Percentiles rank a stretch among this genome's conserved stretches.
Conservation (phyloP, 2,329 filamentous ascomycete species). For the Cercospora sp. region DNA sequence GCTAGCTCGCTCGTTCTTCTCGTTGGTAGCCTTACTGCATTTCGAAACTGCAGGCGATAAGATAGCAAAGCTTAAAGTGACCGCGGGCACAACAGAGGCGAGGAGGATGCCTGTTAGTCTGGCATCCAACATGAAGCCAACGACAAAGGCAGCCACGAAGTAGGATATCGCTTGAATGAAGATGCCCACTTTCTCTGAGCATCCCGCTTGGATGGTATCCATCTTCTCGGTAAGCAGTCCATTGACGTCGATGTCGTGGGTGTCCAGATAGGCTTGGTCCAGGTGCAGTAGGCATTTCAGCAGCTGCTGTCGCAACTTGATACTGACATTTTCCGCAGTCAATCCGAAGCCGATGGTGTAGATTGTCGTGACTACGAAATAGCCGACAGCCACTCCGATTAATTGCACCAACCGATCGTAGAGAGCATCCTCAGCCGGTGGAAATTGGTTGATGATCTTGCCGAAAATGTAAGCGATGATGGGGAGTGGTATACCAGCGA, state of each 20-base stretch:
- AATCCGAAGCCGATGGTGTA: conserved; percentile 55
- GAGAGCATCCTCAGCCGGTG: conserved; percentile 49
- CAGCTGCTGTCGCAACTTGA: conserved; percentile 50
- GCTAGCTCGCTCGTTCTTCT: conserved; percentile 46
- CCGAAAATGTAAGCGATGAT: conserved; percentile 50
- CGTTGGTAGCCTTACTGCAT: conserved; percentile 42
- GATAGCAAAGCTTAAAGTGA: conserved; percentile 46
- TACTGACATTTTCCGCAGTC: conserved; percentile 52
- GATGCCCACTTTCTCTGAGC: conserved; percentile 51
- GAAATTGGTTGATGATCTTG: conserved; percentile 54
- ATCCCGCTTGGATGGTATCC: conserved; percentile 49
- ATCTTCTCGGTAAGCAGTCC: conserved; percentile 49
- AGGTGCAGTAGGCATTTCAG: conserved; percentile 53
- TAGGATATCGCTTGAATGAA: conserved; percentile 51
- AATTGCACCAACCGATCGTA: conserved; percentile 46
- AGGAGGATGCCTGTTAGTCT: conserved; percentile 48
- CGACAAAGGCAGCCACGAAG: conserved; percentile 48
- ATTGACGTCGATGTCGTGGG: conserved; percentile 53
- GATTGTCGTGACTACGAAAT: conserved; percentile 53
- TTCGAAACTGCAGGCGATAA: conserved; percentile 47
- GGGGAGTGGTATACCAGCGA: conserved; percentile 45
- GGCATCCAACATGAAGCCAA: conserved; percentile 49
- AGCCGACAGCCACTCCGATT: conserved; percentile 49
- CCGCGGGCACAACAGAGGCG: conserved; percentile 52
- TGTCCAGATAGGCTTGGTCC: conserved; percentile 56